Conservation (phyloP, 345 rosid species). For the Eucalyptus marginata region DNA sequence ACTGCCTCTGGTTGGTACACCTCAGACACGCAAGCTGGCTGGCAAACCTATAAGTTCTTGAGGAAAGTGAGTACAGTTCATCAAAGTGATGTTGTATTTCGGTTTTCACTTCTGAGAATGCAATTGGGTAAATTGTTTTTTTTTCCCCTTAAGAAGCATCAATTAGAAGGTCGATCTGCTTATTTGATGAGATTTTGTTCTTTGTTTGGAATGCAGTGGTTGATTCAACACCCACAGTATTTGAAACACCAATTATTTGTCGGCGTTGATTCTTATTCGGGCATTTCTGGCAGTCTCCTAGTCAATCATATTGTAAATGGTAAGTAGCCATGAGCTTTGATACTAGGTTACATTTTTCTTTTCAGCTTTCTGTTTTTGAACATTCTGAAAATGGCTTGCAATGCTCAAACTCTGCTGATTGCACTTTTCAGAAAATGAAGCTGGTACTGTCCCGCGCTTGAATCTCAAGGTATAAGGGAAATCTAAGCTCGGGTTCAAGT, state of each 20-base stretch:
- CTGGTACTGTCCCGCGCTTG: neutral
- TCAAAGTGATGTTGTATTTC: neutral
- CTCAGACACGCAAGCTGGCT: constrained; percentile 6
- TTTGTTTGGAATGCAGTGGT: constrained; percentile 14
- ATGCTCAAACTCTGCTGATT: neutral
- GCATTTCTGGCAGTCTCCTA: constrained; percentile 6
- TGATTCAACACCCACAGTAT: constrained; percentile 8
- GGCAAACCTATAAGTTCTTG: constrained; percentile 8
- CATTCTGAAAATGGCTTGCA: neutral
- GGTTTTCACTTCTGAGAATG: neutral
- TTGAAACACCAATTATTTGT: constrained; percentile 2
- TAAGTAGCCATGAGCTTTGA: neutral
- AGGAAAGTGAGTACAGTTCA: constrained; percentile 5
- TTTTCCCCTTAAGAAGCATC: neutral
- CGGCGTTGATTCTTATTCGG: constrained; percentile 22
- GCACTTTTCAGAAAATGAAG: constrained; percentile 4
- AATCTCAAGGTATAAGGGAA: constrained; percentile 3
- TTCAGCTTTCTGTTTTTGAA: neutral
- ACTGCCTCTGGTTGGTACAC: neutral
- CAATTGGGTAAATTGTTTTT: neutral
- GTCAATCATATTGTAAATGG: constrained; percentile 2
- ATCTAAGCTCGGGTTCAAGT: neutral
- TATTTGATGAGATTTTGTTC: neutral
- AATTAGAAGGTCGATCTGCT: neutral
- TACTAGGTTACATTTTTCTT: neutral